Percentiles rank a stretch among this genome's conserved stretches.
phyloP scores from a whole-genome alignment of 2,329 filamentous ascomycete species.

The Diplocarpon mali region DNA sequence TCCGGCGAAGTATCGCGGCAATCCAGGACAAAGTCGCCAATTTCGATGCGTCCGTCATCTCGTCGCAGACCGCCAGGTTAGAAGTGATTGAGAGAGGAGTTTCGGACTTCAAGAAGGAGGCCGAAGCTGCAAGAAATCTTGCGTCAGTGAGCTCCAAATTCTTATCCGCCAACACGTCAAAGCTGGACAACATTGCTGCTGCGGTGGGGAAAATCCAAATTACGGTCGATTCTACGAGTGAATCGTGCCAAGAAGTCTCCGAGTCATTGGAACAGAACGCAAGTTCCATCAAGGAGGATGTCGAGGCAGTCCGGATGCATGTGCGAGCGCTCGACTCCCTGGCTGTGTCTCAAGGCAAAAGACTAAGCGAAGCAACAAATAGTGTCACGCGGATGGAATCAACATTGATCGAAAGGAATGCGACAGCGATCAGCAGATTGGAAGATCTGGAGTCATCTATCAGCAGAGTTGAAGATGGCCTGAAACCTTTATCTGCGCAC shows the following conservation, averaged over 20 bases:
- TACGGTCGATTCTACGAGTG: constrained; percentile 11
- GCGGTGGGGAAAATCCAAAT: constrained; percentile 12
- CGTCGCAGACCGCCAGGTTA: constrained; percentile 9
- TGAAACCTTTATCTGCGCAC: constrained; percentile 1
- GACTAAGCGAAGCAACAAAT: constrained; percentile 1
- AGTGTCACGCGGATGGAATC: constrained; percentile 2
- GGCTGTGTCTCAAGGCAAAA: constrained; percentile 1
- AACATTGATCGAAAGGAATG: not conserved
- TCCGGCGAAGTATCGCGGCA: constrained; percentile 11
- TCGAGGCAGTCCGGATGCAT: constrained; percentile 9
- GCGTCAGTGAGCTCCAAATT: constrained; percentile 18
- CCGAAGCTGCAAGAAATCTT: constrained; percentile 13
- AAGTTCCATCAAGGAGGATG: constrained; percentile 9
- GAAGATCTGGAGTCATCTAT: not conserved
- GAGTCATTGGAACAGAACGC: constrained; percentile 10
- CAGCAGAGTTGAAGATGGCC: not conserved
- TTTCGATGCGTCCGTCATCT: constrained; percentile 13
- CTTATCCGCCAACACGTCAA: constrained; percentile 12
- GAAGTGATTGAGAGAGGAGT: constrained; percentile 15
- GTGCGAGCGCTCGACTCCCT: constrained; percentile 8
- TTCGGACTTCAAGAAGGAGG: constrained; percentile 12
- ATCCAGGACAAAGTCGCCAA: constrained; percentile 13
- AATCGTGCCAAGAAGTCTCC: constrained; percentile 9
- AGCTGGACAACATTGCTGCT: constrained; percentile 11
- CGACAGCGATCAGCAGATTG: not conserved